Percentiles rank a stretch among this genome's conserved stretches.
Conservation (phyloP, 2,329 filamentous ascomycete genomes). For the Ceratocystiopsis brevicomis region DNA sequence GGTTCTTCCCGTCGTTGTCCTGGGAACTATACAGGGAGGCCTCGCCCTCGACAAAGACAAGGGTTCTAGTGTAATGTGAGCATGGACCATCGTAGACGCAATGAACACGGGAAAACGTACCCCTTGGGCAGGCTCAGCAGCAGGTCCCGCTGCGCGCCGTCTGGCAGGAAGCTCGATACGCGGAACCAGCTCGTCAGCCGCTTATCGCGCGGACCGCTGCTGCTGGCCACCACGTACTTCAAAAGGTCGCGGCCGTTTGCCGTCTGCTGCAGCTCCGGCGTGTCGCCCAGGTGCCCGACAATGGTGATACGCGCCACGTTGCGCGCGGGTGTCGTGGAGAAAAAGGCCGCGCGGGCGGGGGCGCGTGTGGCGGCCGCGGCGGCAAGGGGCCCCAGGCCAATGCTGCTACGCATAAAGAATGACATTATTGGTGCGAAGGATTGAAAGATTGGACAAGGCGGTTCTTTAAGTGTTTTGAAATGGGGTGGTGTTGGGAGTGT, state of each 20-base stretch:
- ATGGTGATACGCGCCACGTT: conserved; percentile 64
- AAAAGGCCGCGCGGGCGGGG: conserved; percentile 38
- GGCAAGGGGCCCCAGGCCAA: neutral
- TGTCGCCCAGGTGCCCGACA: conserved; percentile 64
- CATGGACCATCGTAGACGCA: too few relatives aligned
- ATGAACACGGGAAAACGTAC: conserved; percentile 31
- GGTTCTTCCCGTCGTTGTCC: conserved; percentile 50
- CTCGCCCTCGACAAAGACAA: conserved; percentile 73
- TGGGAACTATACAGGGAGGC: conserved; percentile 48
- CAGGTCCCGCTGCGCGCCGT: conserved; percentile 52
- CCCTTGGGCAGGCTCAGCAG: conserved; percentile 64
- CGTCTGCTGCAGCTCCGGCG: conserved; percentile 56
- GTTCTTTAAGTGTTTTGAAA: too few relatives aligned
- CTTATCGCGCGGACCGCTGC: conserved; percentile 46
- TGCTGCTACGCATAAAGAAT: conserved; percentile 10
- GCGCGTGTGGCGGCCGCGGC: conserved; percentile 24
- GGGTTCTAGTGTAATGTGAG: conserved; percentile 34
- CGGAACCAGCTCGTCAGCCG: conserved; percentile 72
- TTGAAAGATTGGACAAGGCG: too few relatives aligned
- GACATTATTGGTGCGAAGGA: conserved; percentile 6
- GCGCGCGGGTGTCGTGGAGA: conserved; percentile 51
- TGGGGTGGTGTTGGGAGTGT: too few relatives aligned
- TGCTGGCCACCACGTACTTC: conserved; percentile 58
- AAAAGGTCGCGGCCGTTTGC: conserved; percentile 55
- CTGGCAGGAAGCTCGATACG: conserved; percentile 50